Evolutionary conservation across 2,329 filamentous ascomycete species (phyloP).

Genomic region (Botrytis fabae): DNA sequence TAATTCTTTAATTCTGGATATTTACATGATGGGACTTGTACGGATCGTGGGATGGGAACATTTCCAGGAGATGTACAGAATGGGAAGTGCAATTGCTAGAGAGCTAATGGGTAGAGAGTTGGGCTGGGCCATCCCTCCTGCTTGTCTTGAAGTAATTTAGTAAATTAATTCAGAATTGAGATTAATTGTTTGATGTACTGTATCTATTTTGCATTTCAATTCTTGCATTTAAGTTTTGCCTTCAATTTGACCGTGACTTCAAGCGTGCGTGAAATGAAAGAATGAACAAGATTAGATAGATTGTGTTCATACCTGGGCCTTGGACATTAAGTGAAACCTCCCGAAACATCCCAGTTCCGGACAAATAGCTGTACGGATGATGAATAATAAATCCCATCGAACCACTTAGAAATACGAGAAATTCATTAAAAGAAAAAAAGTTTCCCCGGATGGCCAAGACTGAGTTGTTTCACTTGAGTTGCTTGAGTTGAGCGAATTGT

Average conservation of each 20-base stretch:
- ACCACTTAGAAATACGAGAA: constrained; percentile 1
- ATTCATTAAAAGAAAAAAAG: neutral
- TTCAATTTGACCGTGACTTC: neutral
- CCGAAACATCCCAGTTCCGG: neutral
- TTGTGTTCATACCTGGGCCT: neutral
- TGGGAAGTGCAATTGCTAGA: neutral
- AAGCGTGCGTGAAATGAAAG: neutral
- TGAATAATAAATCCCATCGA: neutral
- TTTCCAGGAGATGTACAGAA: neutral
- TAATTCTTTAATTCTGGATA: constrained; percentile 18
- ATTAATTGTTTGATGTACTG: constrained; percentile 9
- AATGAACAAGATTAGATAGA: neutral
- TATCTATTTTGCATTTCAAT: neutral
- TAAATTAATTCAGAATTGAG: constrained; percentile 11
- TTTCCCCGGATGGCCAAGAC: constrained; percentile 11
- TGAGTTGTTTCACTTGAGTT: neutral
- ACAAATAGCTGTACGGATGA: neutral
- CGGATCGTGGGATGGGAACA: constrained; percentile 15
- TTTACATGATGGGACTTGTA: neutral
- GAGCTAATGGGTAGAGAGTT: neutral
- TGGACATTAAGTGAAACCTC: neutral
- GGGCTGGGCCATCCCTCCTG: constrained; percentile 15
- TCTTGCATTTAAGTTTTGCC: neutral
- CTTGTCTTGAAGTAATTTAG: neutral
- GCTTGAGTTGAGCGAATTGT: neutral